Evolutionary conservation across 2,329 filamentous ascomycete genomes (phyloP).

Genomic region (Colletotrichum noveboracense): DNA sequence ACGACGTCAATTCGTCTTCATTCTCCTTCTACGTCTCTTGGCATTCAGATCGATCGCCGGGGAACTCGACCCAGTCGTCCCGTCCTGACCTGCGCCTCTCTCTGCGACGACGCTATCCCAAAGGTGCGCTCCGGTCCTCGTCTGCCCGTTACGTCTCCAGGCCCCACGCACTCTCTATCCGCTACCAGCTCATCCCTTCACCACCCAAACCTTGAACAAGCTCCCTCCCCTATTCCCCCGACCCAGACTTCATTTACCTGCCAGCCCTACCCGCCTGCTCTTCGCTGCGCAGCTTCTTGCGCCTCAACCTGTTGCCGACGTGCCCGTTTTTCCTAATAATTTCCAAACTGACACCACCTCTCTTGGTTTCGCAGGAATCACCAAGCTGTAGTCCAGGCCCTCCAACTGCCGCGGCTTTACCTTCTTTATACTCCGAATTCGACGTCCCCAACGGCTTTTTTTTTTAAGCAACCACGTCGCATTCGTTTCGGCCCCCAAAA

Average conservation of each 20-base stretch:
- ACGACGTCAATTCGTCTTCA: neutral
- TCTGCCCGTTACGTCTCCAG: slow-evolving; percentile 7
- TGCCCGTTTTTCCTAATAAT: neutral
- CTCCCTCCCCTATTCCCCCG: slow-evolving; percentile 3
- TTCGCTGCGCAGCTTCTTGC: neutral
- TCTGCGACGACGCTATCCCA: neutral
- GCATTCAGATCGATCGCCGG: neutral
- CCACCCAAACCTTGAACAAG: slow-evolving; percentile 8
- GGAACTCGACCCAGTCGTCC: neutral
- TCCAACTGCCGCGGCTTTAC: neutral
- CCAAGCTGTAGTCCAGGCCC: neutral
- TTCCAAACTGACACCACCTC: slow-evolving; percentile 18
- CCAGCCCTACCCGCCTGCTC: slow-evolving; percentile 7
- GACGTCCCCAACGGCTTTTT: neutral
- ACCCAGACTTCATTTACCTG: slow-evolving; percentile 8
- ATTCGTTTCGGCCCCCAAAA: neutral
- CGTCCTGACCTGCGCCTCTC: neutral
- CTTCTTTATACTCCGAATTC: neutral
- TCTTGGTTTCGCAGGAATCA: slow-evolving; percentile 6
- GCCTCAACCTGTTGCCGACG: neutral
- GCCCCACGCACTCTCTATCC: slow-evolving; percentile 13
- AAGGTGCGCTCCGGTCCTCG: neutral
- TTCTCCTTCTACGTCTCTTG: neutral
- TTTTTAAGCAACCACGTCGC: neutral
- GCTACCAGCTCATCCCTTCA: slow-evolving; percentile 20